phyloP scores from a whole-genome alignment of 1,284 basidiomycete genomes.

The Xerocomus nothofagi region DNA sequence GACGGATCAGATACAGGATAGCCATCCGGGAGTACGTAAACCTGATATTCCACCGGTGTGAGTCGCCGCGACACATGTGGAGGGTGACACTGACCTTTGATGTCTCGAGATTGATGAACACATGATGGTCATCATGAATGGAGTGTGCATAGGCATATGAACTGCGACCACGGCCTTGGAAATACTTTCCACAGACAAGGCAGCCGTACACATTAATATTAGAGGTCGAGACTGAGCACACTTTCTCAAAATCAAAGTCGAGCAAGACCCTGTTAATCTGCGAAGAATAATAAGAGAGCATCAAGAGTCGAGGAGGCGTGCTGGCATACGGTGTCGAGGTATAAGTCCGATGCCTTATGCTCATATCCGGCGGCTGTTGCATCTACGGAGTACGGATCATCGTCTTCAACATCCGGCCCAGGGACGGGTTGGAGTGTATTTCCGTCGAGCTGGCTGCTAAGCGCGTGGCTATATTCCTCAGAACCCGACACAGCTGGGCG shows the following conservation, averaged over 20 bases:
- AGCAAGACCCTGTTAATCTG: constrained; percentile 87
- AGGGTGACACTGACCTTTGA: constrained; percentile 62
- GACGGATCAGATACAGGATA: constrained; percentile 96
- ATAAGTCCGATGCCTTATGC: constrained; percentile 79
- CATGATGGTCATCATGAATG: constrained; percentile 97
- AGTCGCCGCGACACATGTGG: constrained; percentile 21
- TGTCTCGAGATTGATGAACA: constrained; percentile 94
- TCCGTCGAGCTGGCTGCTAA: constrained; percentile 26
- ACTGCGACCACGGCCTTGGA: constrained; percentile 91
- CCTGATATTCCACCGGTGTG: constrained; percentile 47
- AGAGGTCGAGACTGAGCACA: constrained; percentile 94
- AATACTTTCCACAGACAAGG: constrained; percentile 98
- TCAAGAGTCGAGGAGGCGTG: constrained; percentile 15
- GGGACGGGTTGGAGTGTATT: constrained; percentile 26
- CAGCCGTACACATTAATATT: constrained; percentile 99
- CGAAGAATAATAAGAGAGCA: constrained; percentile 22
- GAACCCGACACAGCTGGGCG: constrained; percentile 16
- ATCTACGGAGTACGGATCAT: constrained; percentile 49
- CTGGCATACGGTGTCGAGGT: constrained; percentile 86
- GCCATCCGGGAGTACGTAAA: constrained; percentile 97
- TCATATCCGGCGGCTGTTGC: constrained; percentile 40
- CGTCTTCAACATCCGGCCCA: constrained; percentile 48
- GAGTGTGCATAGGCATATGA: constrained; percentile 97
- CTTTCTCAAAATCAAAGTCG: constrained; percentile 99
- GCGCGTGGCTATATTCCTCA: constrained; percentile 15